phyloP scores from a whole-genome alignment of 179 eudicot genomes.

The Actinidia chinensis region DNA sequence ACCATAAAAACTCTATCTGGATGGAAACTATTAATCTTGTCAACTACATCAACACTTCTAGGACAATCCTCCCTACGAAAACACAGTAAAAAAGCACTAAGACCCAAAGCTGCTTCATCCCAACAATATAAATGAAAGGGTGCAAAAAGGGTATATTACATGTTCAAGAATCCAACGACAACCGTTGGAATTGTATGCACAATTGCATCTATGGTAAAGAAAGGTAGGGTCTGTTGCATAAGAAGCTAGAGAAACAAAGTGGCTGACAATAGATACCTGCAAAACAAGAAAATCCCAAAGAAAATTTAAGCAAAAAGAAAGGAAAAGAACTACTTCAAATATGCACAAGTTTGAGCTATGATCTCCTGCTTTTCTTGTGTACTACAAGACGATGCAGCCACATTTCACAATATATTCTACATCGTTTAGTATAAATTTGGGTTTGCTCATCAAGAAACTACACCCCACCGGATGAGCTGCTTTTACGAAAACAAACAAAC shows the following conservation, averaged over 20 bases:
- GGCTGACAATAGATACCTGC: constrained; percentile 89
- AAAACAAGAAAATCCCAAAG: constrained; percentile 7
- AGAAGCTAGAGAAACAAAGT: constrained; percentile 75
- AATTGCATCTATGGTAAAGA: constrained; percentile 58
- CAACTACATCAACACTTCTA: constrained; percentile 53
- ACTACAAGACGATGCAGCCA: no score
- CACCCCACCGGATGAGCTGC: no score
- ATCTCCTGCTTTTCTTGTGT: no score
- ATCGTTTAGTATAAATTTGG: no score
- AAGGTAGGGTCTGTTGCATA: constrained; percentile 62
- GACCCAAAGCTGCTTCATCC: not conserved
- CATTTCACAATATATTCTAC: no score
- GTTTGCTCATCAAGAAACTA: no score
- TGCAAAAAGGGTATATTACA: constrained; percentile 39
- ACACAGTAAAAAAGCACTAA: constrained; percentile 9
- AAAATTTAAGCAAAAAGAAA: not conserved
- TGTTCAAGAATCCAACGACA: constrained; percentile 90
- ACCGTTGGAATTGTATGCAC: constrained; percentile 70
- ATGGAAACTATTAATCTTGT: constrained; percentile 84
- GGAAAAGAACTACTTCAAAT: not conserved
- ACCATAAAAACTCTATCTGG: constrained; percentile 98
- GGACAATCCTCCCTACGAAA: constrained; percentile 58
- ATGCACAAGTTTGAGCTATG: no score
- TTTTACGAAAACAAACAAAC: no score
- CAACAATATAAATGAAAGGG: constrained; percentile 15